A percentile compares a stretch with the other conserved stretches of the same genome.
phyloP scores from a whole-genome alignment of 371 early-diverging fungal genomes.

The Conidiobolus incongruus region DNA sequence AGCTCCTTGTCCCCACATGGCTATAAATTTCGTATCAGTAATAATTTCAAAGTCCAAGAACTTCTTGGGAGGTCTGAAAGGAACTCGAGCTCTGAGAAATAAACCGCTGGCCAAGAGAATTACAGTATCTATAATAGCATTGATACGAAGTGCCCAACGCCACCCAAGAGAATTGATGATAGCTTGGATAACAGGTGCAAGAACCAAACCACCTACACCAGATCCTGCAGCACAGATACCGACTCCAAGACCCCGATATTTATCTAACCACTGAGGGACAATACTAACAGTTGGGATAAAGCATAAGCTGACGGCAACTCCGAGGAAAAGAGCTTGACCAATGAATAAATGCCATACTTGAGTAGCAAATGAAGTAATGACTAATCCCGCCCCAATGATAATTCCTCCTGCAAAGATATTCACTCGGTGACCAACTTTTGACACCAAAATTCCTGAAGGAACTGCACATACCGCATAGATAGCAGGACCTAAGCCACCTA shows the following conservation, averaged over 20 bases:
- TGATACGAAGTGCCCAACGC: conserved; percentile 17
- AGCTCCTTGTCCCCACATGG: too few relatives aligned
- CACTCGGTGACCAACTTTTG: background rate
- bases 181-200: conserved; percentile 21
- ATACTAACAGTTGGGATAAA: conserved; percentile 37
- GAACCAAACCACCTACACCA: conserved; percentile 32
- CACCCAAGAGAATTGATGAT: conserved; percentile 16
- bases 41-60: too few relatives aligned
- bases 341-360: conserved; percentile 25
- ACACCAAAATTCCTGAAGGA: background rate
- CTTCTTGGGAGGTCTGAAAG: too few relatives aligned
- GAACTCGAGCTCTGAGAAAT: too few relatives aligned
- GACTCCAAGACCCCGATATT: conserved; percentile 41
- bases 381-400: conserved; percentile 1
- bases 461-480: background rate
- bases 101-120: too few relatives aligned
- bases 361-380: conserved; percentile 4
- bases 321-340: conserved; percentile 43
- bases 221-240: conserved; percentile 48
- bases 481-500: conserved; percentile 8
- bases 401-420: background rate
- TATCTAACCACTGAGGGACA: conserved; percentile 49
- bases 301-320: conserved; percentile 24
- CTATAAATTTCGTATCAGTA: too few relatives aligned
- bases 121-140: too few relatives aligned